Evolutionary conservation across 352 stramenopile species (phyloP).

Genomic region (Aphanomyces cochlioides): DNA sequence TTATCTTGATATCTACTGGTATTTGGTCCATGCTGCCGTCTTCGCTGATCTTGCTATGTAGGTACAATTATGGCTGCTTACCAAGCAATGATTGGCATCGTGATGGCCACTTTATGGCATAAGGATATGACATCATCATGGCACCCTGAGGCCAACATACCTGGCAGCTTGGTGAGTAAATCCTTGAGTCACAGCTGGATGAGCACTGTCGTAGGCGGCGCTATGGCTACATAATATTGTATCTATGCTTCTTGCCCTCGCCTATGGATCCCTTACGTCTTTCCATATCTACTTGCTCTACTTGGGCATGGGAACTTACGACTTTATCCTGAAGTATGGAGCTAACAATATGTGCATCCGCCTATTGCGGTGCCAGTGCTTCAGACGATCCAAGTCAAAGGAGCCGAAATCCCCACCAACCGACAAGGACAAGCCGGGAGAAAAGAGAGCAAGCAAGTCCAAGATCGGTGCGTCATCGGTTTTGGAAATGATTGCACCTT

Average conservation of each 20-base stretch:
- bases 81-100: slow-evolving; percentile 63
- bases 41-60: background rate
- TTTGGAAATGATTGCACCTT: background rate
- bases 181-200: background rate
- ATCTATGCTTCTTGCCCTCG: slow-evolving; percentile 54
- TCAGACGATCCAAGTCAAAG: background rate
- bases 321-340: slow-evolving; percentile 79
- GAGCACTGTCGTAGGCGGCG: slow-evolving; percentile 37
- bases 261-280: slow-evolving; percentile 61
- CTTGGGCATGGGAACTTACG: slow-evolving; percentile 71
- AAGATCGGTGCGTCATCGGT: slow-evolving; percentile 6
- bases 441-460: slow-evolving; percentile 5
- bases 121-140: slow-evolving; percentile 40
- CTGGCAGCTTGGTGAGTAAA: slow-evolving; percentile 26
- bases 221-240: slow-evolving; percentile 75
- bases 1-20: slow-evolving; percentile 50
- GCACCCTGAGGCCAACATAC: slow-evolving; percentile 42
- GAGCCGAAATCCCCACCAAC: slow-evolving; percentile 17
- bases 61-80: slow-evolving; percentile 31
- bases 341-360: slow-evolving; percentile 65
- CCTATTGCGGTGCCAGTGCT: slow-evolving; percentile 43
- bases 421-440: slow-evolving; percentile 4
- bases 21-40: background rate
- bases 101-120: slow-evolving; percentile 75
- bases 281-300: slow-evolving; percentile 78